Conservation (phyloP, 2,329 filamentous ascomycete genomes). For the Magnaporthales sp. region DNA sequence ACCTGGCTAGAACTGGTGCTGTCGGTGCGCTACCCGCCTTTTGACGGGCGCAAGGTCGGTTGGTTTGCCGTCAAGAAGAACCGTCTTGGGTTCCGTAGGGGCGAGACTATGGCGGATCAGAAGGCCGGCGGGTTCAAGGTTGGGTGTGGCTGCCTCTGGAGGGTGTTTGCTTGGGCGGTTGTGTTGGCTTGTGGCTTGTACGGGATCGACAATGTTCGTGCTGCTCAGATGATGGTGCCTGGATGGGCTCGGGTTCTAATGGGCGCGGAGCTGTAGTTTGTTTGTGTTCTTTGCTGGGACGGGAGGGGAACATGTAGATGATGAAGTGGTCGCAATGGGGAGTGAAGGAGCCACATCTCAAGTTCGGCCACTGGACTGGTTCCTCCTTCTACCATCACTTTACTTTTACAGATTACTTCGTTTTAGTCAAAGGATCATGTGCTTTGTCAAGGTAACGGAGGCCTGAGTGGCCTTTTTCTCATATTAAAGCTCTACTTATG, state of each 20-base stretch:
- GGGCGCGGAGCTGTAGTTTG: neutral
- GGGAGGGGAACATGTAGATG: too few species aligned
- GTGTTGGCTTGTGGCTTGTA: neutral
- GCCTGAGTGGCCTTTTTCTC: too few species aligned
- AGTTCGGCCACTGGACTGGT: too few species aligned
- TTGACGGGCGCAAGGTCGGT: neutral
- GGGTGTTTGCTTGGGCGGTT: neutral
- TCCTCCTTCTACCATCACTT: too few species aligned
- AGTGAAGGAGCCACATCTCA: too few species aligned
- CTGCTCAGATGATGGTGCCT: neutral
- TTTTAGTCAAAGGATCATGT: too few species aligned
- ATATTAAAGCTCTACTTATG: too few species aligned
- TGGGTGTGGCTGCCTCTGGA: neutral
- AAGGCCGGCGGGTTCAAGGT: neutral
- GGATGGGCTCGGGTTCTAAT: neutral
- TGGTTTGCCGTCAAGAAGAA: neutral
- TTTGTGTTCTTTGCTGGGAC: too few species aligned
- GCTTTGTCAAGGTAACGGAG: too few species aligned
- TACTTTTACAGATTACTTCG: too few species aligned
- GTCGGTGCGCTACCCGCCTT: neutral
- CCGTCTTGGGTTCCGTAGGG: neutral
- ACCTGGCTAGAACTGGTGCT: conserved; percentile 23
- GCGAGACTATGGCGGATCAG: conserved; percentile 2
- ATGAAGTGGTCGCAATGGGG: too few species aligned
- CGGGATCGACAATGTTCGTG: neutral